These are phyloP conservation scores for Monosporozyma servazzii DNA, from an alignment of 805 yeast genomes.

Conservation along the genomic window DNA sequence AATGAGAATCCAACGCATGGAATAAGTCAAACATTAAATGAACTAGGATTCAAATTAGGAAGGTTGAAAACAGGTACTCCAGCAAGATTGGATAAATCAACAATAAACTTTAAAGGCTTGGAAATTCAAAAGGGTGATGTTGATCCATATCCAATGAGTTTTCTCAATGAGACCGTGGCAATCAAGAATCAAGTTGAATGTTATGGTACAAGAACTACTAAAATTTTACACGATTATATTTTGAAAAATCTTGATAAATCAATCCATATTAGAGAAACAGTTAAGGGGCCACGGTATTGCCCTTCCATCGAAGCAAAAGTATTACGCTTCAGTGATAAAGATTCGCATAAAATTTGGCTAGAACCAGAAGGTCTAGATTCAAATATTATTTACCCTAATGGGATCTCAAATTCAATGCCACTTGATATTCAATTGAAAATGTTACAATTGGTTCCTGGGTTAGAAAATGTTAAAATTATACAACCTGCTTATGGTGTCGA, in stretches of 20 bases:
- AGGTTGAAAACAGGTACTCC: conserved; percentile 97
- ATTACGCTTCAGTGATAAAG: conserved; percentile 66
- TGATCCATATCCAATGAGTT: conserved; percentile 88
- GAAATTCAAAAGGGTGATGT: conserved; percentile 69
- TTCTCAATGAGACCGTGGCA: conserved; percentile 57
- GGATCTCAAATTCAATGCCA: conserved; percentile 94
- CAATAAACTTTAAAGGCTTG: conserved; percentile 61
- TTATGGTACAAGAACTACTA: conserved; percentile 71
- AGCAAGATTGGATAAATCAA: conserved; percentile 64
- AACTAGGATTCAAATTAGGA: conserved; percentile 76
- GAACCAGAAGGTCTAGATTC: conserved; percentile 93
- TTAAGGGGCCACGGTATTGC: conserved; percentile 94
- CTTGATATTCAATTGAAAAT: conserved; percentile 76
- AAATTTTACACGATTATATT: conserved; percentile 61
- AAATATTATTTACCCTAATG: conserved; percentile 89
- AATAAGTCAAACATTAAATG: conserved; percentile 63
- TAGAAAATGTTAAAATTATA: conserved; percentile 76
- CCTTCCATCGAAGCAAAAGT: conserved; percentile 93
- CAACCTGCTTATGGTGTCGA: conserved; percentile 99
- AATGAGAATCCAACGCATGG: conserved; percentile 92
- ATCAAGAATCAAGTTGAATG: conserved; percentile 58
- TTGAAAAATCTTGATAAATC: conserved; percentile 67
- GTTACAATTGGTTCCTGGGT: conserved; percentile 73
- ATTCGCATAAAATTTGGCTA: conserved; percentile 78
- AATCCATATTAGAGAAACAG: conserved; percentile 86